phyloP scores from a whole-genome alignment of 805 yeast genomes.

The Metschnikowia gelsemii region DNA sequence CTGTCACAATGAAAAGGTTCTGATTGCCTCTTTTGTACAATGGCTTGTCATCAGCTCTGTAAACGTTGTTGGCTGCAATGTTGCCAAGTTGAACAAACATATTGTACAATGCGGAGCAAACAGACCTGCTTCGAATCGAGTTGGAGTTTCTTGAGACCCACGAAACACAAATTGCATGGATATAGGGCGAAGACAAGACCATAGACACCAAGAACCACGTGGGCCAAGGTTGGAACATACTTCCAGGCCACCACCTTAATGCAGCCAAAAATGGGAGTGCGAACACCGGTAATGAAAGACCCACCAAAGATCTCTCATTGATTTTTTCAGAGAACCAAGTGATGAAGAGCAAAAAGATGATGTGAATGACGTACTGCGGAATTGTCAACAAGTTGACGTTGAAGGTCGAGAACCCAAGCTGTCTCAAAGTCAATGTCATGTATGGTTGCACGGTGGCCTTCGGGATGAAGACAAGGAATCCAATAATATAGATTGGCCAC shows the following conservation, averaged over 20 bases:
- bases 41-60: slow-evolving; percentile 58
- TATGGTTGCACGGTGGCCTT: slow-evolving; percentile 30
- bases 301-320: slow-evolving; percentile 25
- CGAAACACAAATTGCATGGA: slow-evolving; percentile 55
- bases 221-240: slow-evolving; percentile 41
- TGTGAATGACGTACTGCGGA: slow-evolving; percentile 42
- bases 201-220: slow-evolving; percentile 40
- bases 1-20: slow-evolving; percentile 32
- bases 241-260: slow-evolving; percentile 42
- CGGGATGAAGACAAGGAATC: slow-evolving; percentile 36
- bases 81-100: slow-evolving; percentile 61
- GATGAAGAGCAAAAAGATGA: slow-evolving; percentile 21
- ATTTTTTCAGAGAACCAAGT: slow-evolving; percentile 26
- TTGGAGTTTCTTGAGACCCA: slow-evolving; percentile 65
- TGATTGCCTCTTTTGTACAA: slow-evolving; percentile 57
- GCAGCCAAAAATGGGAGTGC: slow-evolving; percentile 32
- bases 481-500: slow-evolving; percentile 53
- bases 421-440: slow-evolving; percentile 48
- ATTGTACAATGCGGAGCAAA: slow-evolving; percentile 63
- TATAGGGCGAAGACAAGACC: slow-evolving; percentile 45
- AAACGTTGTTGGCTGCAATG: slow-evolving; percentile 56
- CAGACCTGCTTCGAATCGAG: slow-evolving; percentile 60
- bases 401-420: slow-evolving; percentile 52
- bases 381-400: slow-evolving; percentile 52
- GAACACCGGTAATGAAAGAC: slow-evolving; percentile 27